These are phyloP conservation scores for Xylaria longipes DNA, from an alignment of 495 filamentous ascomycete genomes.

Conservation along the genomic window DNA sequence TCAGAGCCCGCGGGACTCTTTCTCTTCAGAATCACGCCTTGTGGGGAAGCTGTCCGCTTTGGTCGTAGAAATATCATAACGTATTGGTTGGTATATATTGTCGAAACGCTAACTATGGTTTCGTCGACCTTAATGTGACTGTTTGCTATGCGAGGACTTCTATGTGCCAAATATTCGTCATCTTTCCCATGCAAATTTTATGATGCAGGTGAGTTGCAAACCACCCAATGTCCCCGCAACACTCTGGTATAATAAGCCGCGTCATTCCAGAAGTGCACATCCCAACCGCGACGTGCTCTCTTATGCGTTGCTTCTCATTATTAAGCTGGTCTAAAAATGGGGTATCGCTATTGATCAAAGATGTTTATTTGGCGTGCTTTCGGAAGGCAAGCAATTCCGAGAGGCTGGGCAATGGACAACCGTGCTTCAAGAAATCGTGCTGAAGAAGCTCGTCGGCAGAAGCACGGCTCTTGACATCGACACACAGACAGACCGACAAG, in stretches of 20 bases:
- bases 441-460: constrained; percentile 85
- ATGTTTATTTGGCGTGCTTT: constrained; percentile 55
- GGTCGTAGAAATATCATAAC: not conserved
- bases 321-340: constrained; percentile 31
- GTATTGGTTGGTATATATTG: constrained; percentile 25
- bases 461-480: constrained; percentile 93
- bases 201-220: constrained; percentile 22
- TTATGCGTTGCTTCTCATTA: constrained; percentile 23
- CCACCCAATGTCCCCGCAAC: constrained; percentile 22
- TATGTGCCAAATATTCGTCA: constrained; percentile 27
- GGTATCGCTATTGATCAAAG: constrained; percentile 35
- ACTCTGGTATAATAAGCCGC: not conserved
- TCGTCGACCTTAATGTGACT: constrained; percentile 16
- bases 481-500: constrained; percentile 92
- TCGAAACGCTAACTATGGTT: constrained; percentile 21
- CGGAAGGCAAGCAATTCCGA: constrained; percentile 85
- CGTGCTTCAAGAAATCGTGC: constrained; percentile 78
- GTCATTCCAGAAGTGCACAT: constrained; percentile 21
- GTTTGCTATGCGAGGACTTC: constrained; percentile 20
- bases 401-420: constrained; percentile 80
- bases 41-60: not conserved
- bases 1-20: not conserved
- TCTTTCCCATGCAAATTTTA: constrained; percentile 28
- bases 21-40: not conserved
- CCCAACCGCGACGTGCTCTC: constrained; percentile 19